Percentiles rank a stretch among this genome's conserved stretches.
These are phyloP conservation scores for Alternaria viburni DNA, from an alignment of 2,329 filamentous ascomycete genomes.

Conservation along the genomic window DNA sequence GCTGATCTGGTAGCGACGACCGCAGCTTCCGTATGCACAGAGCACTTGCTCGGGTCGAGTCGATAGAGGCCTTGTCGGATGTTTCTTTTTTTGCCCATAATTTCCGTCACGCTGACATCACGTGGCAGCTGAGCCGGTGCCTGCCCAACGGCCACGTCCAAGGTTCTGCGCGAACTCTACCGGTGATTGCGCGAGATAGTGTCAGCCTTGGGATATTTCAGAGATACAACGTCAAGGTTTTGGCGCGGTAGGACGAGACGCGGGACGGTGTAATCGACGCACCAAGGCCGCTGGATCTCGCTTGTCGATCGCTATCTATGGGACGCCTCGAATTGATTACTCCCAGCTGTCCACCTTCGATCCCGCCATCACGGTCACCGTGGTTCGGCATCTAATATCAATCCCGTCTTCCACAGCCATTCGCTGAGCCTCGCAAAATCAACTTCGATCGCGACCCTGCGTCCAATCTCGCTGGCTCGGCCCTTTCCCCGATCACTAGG, in stretches of 20 bases:
- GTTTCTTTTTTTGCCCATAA: constrained; percentile 2
- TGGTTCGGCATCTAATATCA: constrained; percentile 11
- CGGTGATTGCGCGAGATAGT: not conserved
- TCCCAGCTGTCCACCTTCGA: constrained; percentile 3
- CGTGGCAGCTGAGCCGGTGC: not conserved
- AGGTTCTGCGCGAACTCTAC: not conserved
- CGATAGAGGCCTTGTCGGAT: not conserved
- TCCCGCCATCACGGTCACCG: constrained; percentile 1
- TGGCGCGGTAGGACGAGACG: not conserved
- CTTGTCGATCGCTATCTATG: constrained; percentile 12
- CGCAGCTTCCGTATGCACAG: constrained; percentile 4
- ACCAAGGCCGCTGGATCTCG: constrained; percentile 6
- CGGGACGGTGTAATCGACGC: not conserved
- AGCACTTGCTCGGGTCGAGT: not conserved
- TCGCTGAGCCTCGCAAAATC: not conserved
- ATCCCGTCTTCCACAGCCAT: not conserved
- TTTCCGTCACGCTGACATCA: not conserved
- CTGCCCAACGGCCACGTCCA: not conserved
- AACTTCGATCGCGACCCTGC: not conserved
- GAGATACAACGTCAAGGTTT: not conserved
- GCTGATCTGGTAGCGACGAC: not conserved
- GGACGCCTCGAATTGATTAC: constrained; percentile 21
- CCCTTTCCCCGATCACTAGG: not conserved
- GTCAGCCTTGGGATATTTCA: not conserved
- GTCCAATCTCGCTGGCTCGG: constrained; percentile 2